Percentiles rank a stretch among this genome's conserved stretches.
phyloP scores from a whole-genome alignment of 73 alveolate species.

The Paramecium sexaurelia region DNA sequence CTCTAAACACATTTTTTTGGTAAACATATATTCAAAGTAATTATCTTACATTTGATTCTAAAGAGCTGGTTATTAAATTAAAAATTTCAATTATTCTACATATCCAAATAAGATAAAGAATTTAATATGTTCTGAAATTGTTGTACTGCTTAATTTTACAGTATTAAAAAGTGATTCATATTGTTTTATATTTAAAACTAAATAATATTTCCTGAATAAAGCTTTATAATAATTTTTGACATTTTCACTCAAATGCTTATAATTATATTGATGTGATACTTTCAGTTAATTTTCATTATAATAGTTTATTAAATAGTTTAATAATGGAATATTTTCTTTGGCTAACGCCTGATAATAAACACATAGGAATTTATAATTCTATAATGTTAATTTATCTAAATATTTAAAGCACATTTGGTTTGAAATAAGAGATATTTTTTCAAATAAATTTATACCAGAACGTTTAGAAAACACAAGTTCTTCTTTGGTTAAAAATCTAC shows the following conservation, averaged over 20 bases:
- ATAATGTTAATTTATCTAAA: neutral
- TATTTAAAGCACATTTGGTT: neutral
- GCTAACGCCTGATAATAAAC: neutral
- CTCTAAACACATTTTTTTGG: neutral
- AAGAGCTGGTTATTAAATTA: neutral
- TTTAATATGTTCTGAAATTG: neutral
- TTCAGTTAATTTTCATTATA: neutral
- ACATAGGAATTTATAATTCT: neutral
- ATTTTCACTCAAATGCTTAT: neutral
- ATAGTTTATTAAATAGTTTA: neutral
- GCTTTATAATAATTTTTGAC: neutral
- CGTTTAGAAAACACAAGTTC: neutral
- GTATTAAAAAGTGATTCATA: neutral
- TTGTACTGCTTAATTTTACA: neutral
- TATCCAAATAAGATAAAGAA: neutral
- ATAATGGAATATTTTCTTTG: neutral
- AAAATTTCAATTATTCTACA: neutral
- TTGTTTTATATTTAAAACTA: neutral
- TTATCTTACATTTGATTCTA: neutral
- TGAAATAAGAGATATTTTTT: neutral
- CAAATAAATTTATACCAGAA: neutral
- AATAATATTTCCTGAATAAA: neutral
- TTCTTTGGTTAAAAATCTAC: neutral
- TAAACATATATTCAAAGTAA: neutral
- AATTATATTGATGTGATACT: neutral